A percentile compares a stretch with the other conserved stretches of the same genome.
Conservation (phyloP, 2,329 filamentous ascomycete genomes). For the Cercospora sesami region DNA sequence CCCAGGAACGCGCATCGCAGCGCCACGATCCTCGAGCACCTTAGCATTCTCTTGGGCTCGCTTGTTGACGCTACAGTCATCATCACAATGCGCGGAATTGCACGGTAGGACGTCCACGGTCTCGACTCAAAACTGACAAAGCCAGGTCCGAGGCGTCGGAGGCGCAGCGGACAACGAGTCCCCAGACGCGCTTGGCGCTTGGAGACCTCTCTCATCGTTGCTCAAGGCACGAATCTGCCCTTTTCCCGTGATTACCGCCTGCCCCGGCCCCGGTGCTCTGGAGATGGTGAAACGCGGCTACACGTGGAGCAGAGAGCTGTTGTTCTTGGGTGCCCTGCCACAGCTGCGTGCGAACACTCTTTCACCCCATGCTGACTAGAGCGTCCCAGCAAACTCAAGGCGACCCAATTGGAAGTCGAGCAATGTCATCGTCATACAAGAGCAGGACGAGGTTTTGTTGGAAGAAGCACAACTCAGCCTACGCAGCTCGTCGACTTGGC, state of each 20-base stretch:
- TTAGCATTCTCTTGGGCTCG: background rate
- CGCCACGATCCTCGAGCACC: background rate
- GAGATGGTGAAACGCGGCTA: background rate
- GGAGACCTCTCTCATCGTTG: background rate
- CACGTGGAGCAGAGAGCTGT: background rate
- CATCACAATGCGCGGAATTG: background rate
- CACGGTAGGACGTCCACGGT: background rate
- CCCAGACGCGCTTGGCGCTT: background rate
- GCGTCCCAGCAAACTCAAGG: background rate
- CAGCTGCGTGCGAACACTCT: background rate
- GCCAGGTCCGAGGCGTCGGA: background rate
- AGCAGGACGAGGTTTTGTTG: background rate
- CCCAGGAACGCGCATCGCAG: background rate
- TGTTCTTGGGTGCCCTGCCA: background rate
- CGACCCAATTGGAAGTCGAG: slow-evolving; percentile 5
- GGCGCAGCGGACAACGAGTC: background rate
- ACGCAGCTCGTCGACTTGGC: background rate
- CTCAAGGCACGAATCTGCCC: background rate
- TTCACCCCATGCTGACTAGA: background rate
- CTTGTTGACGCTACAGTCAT: background rate
- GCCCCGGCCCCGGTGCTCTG: background rate
- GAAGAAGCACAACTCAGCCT: background rate
- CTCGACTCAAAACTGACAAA: background rate
- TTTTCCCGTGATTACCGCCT: background rate
- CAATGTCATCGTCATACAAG: slow-evolving; percentile 8